These are phyloP conservation scores for Blumeria graminis DNA, from an alignment of 2,329 filamentous ascomycete species.

Conservation along the genomic window DNA sequence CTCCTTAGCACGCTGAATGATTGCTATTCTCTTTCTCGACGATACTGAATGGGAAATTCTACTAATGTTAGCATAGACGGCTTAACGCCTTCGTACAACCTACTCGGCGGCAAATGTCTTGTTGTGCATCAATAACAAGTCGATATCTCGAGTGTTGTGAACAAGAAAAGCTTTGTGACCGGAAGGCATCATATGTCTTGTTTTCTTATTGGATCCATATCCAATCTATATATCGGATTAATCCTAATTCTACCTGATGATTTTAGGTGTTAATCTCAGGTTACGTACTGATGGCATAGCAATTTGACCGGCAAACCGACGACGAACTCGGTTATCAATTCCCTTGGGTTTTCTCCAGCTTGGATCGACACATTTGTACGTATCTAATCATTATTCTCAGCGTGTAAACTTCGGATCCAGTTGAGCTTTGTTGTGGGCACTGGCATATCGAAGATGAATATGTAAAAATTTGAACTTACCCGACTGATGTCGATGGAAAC, in stretches of 20 bases:
- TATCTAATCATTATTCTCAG: conserved; percentile 21
- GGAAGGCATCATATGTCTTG: conserved; percentile 92
- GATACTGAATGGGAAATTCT: conserved; percentile 98
- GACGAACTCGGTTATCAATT: conserved; percentile 95
- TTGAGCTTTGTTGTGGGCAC: neutral
- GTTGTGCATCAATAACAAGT: conserved; percentile 99
- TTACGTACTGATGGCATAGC: conserved; percentile 89
- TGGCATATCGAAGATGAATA: neutral
- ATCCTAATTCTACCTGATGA: neutral
- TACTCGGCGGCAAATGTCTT: conserved; percentile 97
- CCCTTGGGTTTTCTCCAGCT: conserved; percentile 99
- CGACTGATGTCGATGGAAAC: conserved; percentile 92
- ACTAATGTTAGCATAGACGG: conserved; percentile 17
- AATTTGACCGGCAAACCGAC: conserved; percentile 89
- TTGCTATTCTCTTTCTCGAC: conserved; percentile 95
- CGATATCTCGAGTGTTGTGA: conserved; percentile 85
- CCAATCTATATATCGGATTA: conserved; percentile 46
- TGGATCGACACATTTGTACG: conserved; percentile 74
- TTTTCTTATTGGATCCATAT: conserved; percentile 99
- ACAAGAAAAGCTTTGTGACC: conserved; percentile 99
- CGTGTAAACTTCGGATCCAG: neutral
- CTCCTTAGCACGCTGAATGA: conserved; percentile 91
- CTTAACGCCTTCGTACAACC: conserved; percentile 15
- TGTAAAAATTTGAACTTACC: conserved; percentile 15
- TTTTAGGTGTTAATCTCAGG: conserved; percentile 1